Evolutionary conservation across 495 filamentous ascomycete genomes (phyloP).

Genomic region (Neurospora sp.): DNA sequence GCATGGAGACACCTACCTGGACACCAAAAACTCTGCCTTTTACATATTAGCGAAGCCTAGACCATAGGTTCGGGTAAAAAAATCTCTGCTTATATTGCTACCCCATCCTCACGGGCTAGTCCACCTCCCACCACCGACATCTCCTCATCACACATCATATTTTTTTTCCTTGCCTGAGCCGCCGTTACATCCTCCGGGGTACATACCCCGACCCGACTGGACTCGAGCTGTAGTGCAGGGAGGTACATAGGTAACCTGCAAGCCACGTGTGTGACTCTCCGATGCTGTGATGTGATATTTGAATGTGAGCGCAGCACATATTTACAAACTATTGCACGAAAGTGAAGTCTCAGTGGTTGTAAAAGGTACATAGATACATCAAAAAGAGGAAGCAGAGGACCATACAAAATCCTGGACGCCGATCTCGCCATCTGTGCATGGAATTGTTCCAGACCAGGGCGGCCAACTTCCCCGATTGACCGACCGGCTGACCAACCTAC

Average conservation of each 20-base stretch:
- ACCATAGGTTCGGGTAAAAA: neutral
- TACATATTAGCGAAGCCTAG: neutral
- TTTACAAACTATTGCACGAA: neutral
- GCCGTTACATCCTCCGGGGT: neutral
- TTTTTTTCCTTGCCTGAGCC: neutral
- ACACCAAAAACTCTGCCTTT: neutral
- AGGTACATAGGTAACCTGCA: neutral
- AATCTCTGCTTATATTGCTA: neutral
- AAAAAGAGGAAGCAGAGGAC: neutral
- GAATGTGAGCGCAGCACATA: neutral
- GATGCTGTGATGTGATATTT: neutral
- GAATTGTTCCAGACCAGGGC: neutral
- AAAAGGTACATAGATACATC: neutral
- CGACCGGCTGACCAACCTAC: neutral
- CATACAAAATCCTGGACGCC: neutral
- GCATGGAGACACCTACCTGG: neutral
- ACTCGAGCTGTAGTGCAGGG: neutral
- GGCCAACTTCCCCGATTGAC: neutral
- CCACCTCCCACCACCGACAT: neutral
- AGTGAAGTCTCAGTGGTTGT: neutral
- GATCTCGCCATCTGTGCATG: neutral
- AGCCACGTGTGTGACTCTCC: neutral
- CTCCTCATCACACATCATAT: neutral
- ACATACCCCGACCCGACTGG: neutral
- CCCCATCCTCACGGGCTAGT: neutral